Evolutionary conservation across 495 filamentous ascomycete genomes (phyloP).

Genomic region (Trichoderma reesei): DNA sequence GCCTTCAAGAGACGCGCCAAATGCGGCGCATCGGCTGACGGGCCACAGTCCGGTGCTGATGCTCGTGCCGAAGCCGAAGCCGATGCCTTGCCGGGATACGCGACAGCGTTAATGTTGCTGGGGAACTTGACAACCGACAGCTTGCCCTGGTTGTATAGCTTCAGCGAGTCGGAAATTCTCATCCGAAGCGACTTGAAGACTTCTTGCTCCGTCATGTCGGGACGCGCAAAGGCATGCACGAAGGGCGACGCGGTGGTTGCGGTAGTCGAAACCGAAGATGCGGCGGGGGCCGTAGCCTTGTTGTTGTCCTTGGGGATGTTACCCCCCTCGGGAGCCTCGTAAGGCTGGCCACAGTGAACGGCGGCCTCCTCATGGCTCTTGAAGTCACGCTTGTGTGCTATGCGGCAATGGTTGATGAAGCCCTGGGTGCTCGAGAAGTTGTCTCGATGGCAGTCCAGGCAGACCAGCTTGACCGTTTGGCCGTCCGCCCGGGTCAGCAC

Average conservation of each 20-base stretch:
- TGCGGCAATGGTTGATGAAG: conserved; percentile 97
- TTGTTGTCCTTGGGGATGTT: conserved; percentile 32
- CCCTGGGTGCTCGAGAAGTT: conserved; percentile 94
- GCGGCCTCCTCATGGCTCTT: conserved; percentile 92
- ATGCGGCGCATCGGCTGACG: conserved; percentile 63
- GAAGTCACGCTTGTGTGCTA: conserved; percentile 83
- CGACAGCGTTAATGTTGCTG: conserved; percentile 11
- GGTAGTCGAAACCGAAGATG: background rate
- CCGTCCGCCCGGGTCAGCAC: conserved; percentile 44
- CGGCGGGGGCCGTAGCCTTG: conserved; percentile 26
- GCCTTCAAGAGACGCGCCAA: conserved; percentile 61
- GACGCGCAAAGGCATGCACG: conserved; percentile 61
- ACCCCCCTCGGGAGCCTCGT: conserved; percentile 59
- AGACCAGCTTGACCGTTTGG: conserved; percentile 65
- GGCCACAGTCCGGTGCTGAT: conserved; percentile 33
- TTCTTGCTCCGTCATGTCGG: conserved; percentile 46
- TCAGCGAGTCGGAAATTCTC: conserved; percentile 38
- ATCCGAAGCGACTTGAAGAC: conserved; percentile 38
- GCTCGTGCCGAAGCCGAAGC: too few species aligned
- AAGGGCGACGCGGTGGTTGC: conserved; percentile 30
- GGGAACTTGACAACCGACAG: conserved; percentile 36
- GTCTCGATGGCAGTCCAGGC: conserved; percentile 75
- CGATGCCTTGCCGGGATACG: conserved; percentile 9
- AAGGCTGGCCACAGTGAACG: conserved; percentile 71
- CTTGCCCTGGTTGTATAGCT: conserved; percentile 35